Conservation (phyloP, 106 monocot genomes). For the Dioscorea dumetorum region DNA sequence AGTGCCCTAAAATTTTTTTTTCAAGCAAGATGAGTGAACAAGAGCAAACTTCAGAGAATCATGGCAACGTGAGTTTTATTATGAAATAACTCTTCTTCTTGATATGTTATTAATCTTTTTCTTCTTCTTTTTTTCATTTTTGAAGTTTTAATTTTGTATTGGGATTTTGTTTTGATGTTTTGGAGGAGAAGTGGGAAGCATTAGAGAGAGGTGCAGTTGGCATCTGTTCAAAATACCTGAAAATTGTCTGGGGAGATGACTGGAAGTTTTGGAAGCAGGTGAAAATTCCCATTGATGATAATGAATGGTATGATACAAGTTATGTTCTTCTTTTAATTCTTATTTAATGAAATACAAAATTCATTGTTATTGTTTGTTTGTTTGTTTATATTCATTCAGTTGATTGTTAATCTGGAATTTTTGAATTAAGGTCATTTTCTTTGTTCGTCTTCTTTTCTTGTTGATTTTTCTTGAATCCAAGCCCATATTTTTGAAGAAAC, state of each 20-base stretch:
- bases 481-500: no score
- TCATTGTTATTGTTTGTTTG: not conserved
- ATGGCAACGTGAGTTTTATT: no score
- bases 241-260: not conserved
- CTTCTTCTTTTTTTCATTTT: not conserved
- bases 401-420: not conserved
- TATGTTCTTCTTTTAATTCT: not conserved
- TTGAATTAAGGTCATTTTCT: no score
- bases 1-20: no score
- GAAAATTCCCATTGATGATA: not conserved
- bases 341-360: not conserved
- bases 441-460: no score
- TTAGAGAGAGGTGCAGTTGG: not conserved
- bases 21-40: no score
- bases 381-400: not conserved
- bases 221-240: not conserved
- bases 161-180: no score
- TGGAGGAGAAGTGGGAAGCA: not conserved
- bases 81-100: not conserved
- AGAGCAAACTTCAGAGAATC: no score
- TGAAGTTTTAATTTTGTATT: not conserved
- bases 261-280: not conserved
- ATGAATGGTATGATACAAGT: not conserved
- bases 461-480: no score
- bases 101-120: not conserved